Percentiles rank a stretch among this genome's conserved stretches.
These are phyloP conservation scores for Cercis canadensis DNA, from an alignment of 306 rosid genomes.

Conservation along the genomic window DNA sequence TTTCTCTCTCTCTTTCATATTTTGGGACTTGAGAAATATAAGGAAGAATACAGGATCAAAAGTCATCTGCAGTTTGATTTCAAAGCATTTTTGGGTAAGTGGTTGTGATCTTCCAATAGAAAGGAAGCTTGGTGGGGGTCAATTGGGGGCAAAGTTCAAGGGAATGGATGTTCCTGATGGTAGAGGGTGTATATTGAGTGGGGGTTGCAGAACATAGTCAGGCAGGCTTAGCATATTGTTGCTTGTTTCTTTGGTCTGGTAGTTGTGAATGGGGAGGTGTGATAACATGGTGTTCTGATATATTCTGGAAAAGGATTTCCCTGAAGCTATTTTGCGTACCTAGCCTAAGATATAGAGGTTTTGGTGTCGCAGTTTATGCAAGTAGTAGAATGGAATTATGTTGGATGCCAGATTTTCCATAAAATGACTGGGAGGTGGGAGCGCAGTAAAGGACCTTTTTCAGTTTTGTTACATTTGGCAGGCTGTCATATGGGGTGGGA, in stretches of 20 bases:
- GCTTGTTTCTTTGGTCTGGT: not conserved
- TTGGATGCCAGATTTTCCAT: constrained; percentile 8
- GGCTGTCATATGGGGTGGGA: no score
- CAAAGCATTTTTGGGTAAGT: constrained; percentile 2
- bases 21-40: no score
- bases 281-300: constrained; percentile 16
- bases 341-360: not conserved
- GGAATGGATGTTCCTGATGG: constrained; percentile 5
- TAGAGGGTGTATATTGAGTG: constrained; percentile 11
- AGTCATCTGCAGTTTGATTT: not conserved
- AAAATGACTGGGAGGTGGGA: constrained; percentile 11
- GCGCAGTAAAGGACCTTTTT: not conserved
- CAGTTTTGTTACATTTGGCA: no score
- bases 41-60: not conserved
- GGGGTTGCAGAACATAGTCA: constrained; percentile 20
- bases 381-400: no score
- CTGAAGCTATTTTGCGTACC: constrained; percentile 1
- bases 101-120: constrained; percentile 14
- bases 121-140: constrained; percentile 13
- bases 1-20: not conserved
- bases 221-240: constrained; percentile 1
- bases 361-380: not conserved
- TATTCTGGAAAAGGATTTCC: constrained; percentile 12
- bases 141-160: not conserved
- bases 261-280: constrained; percentile 6